Evolutionary conservation across 768 basidiomycete genomes (phyloP).

Genomic region (Collybia nuda): DNA sequence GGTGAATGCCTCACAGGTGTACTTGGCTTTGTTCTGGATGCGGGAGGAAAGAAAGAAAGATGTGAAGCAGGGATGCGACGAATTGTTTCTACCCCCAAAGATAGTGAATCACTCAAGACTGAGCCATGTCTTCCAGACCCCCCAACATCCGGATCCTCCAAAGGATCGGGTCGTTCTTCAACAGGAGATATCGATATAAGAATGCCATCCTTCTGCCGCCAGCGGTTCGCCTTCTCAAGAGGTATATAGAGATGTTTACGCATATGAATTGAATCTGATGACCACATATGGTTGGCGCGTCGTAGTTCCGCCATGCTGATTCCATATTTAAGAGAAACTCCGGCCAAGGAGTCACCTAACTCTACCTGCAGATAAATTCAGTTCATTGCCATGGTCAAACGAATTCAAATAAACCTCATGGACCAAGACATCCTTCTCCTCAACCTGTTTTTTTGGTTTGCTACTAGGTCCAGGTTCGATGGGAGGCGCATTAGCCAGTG

Average conservation of each 20-base stretch:
- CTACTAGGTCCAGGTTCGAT: slow-evolving; percentile 13
- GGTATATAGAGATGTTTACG: slow-evolving; percentile 84
- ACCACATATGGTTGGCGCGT: slow-evolving; percentile 89
- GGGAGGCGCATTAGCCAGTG: slow-evolving; percentile 27
- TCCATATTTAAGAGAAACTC: slow-evolving; percentile 88
- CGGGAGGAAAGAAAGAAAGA: slow-evolving; percentile 57
- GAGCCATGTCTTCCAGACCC: slow-evolving; percentile 5
- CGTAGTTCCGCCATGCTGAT: slow-evolving; percentile 82
- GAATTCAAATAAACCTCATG: slow-evolving; percentile 47
- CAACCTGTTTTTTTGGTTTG: slow-evolving; percentile 13
- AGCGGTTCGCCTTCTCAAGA: slow-evolving; percentile 52
- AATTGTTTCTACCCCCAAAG: slow-evolving; percentile 26
- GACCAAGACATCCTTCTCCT: slow-evolving; percentile 56
- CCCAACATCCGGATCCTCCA: slow-evolving; percentile 12
- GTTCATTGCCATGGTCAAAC: background rate
- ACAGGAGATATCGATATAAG: slow-evolving; percentile 25
- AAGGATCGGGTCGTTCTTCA: slow-evolving; percentile 14
- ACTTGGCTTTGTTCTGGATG: slow-evolving; percentile 21
- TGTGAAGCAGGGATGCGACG: slow-evolving; percentile 49
- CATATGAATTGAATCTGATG: slow-evolving; percentile 88
- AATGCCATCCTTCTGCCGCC: slow-evolving; percentile 25
- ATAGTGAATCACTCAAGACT: slow-evolving; percentile 7
- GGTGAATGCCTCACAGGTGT: slow-evolving; percentile 9
- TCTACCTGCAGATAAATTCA: slow-evolving; percentile 47
- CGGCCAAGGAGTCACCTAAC: slow-evolving; percentile 77